Percentiles rank a stretch among this genome's conserved stretches.
Evolutionary conservation across 2,329 filamentous ascomycete species (phyloP).

Genomic region (Keithomyces neogunnii): DNA sequence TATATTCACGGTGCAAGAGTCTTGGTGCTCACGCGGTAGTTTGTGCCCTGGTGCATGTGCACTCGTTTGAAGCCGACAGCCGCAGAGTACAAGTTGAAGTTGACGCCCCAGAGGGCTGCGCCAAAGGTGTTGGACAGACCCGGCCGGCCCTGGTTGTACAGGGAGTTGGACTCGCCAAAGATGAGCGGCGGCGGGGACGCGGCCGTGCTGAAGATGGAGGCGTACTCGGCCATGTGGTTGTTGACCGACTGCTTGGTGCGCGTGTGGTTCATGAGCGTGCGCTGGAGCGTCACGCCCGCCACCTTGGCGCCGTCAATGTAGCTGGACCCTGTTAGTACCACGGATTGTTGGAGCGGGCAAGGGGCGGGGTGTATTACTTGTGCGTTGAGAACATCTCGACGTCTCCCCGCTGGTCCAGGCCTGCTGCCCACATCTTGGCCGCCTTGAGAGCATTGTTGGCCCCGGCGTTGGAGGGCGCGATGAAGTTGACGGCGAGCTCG

Average conservation of each 20-base stretch:
- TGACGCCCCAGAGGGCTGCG: constrained; percentile 55
- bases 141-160: constrained; percentile 53
- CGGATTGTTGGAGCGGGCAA: not conserved
- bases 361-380: constrained; percentile 34
- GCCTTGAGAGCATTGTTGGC: constrained; percentile 44
- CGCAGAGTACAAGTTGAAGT: constrained; percentile 53
- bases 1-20: not conserved
- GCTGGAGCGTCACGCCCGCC: constrained; percentile 53
- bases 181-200: constrained; percentile 37
- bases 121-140: constrained; percentile 58
- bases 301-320: constrained; percentile 53
- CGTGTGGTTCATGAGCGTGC: constrained; percentile 56
- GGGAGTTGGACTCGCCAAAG: constrained; percentile 53
- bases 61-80: constrained; percentile 45
- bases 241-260: constrained; percentile 31
- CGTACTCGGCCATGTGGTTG: constrained; percentile 40
- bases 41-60: constrained; percentile 57
- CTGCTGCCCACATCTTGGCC: constrained; percentile 41
- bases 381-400: constrained; percentile 49
- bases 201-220: constrained; percentile 24
- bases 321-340: constrained; percentile 23
- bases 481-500: constrained; percentile 30
- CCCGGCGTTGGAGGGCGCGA: constrained; percentile 48
- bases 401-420: constrained; percentile 37
- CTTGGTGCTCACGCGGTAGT: constrained; percentile 37